Evolutionary conservation across 306 rosid species (phyloP), one percentile per base, ranked within the genome.

Genomic region (Acacia crassicarpa): DNA sequence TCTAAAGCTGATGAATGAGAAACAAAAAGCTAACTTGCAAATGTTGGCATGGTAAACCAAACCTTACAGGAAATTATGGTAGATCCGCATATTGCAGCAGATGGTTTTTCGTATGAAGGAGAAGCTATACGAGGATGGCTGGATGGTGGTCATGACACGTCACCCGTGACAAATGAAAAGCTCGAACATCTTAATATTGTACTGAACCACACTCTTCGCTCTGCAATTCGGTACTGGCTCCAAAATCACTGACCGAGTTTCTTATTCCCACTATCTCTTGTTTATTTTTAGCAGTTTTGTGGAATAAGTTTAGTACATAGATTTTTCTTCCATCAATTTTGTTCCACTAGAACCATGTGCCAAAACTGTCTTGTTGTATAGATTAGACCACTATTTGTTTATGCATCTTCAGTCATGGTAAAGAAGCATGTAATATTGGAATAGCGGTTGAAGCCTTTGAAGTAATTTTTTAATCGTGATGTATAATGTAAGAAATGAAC

Each of bases 11-110:
- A 27, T 27, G 3, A 54, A 20, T 54, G 8, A 32, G 9, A 32
- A 33, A 17, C 2, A 33, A 33, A 17, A 33, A 38, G 16, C 48
- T 68, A 68, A 44, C 19, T 20, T 68, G 65, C 14, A 22, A 58
- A 1, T 68, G 51, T 68, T 68, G 48, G 16, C 27, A n/a, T 40
- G 17, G 5, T 72, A 25, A 46, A 78, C 83, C 78, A 32, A 32
- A 32, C 44, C 13, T 14, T 78, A 83, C 91, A 95, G 99, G 98
- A 95, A 89, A 91, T 95, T 41, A 95, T 95, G 99, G 90, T 75
- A 80, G 98, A 95, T 82, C 99, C 99, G 0, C 94, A 92, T 71
- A 98, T 95, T 67, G 98, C 99, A 7, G 97, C 97, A 1, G 99
- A 95, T 75, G 99, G 99, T 33, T 93, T 84, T 58, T 93, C 99